phyloP scores from a whole-genome alignment of 805 yeast genomes.

The Teunomyces tritomae region DNA sequence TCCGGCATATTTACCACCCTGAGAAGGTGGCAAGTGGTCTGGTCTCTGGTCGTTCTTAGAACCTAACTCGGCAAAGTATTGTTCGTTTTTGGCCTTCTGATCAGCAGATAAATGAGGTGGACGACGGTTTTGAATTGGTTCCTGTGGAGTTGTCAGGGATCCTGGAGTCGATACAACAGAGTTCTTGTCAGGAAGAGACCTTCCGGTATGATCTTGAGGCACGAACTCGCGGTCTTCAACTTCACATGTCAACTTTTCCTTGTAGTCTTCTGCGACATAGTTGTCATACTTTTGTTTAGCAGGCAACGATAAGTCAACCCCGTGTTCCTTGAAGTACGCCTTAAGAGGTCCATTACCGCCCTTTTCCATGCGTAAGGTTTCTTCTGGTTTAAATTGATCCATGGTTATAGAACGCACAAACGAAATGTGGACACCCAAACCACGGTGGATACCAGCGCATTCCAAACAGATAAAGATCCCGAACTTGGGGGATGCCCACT shows the following conservation, averaged over 20 bases:
- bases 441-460: conserved; percentile 96
- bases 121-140: conserved; percentile 40
- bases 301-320: conserved; percentile 62
- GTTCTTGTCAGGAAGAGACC: conserved; percentile 33
- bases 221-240: conserved; percentile 71
- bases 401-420: conserved; percentile 95
- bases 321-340: conserved; percentile 66
- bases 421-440: conserved; percentile 94
- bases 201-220: conserved; percentile 58
- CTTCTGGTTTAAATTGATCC: conserved; percentile 98
- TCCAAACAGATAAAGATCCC: conserved; percentile 96
- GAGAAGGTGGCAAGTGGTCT: conserved; percentile 79
- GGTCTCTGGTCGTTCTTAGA: conserved; percentile 69
- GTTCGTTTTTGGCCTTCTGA: conserved; percentile 66
- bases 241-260: conserved; percentile 70
- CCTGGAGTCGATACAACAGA: conserved; percentile 5
- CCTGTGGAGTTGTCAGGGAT: conserved; percentile 16
- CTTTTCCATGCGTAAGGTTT: conserved; percentile 81
- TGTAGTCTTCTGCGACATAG: conserved; percentile 91
- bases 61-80: conserved; percentile 80
- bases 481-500: conserved; percentile 98
- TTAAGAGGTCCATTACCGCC: conserved; percentile 87
- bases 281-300: conserved; percentile 80
- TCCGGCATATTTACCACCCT: conserved; percentile 91
- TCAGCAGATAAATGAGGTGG: conserved; percentile 20